These are phyloP conservation scores for Tetracladium maxilliforme DNA, from an alignment of 2,329 filamentous ascomycete genomes.

Conservation along the genomic window DNA sequence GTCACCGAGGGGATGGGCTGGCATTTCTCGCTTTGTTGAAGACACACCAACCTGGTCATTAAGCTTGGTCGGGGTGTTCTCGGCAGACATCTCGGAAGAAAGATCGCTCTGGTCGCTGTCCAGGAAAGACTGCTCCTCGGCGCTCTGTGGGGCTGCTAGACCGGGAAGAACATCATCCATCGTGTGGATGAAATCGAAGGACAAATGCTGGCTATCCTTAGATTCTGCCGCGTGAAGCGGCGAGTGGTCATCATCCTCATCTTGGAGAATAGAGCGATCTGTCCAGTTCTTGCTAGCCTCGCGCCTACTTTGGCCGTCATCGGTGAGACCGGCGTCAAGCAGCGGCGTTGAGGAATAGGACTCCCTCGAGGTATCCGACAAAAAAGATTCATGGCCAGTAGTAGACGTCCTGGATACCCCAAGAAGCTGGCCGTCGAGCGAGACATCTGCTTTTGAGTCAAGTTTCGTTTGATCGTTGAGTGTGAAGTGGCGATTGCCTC, in stretches of 20 bases:
- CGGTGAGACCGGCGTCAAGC: constrained; percentile 49
- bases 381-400: no score
- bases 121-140: constrained; percentile 18
- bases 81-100: constrained; percentile 46
- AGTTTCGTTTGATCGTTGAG: no score
- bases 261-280: constrained; percentile 33
- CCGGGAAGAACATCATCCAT: constrained; percentile 30
- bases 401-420: no score
- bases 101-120: constrained; percentile 30
- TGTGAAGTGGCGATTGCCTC: no score
- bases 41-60: no score
- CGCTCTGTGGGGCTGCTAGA: constrained; percentile 7
- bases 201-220: constrained; percentile 22
- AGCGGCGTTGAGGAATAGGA: constrained; percentile 69
- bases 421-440: no score
- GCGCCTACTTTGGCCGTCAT: constrained; percentile 29
- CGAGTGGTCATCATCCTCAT: constrained; percentile 10
- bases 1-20: no score
- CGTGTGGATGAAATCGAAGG: constrained; percentile 38
- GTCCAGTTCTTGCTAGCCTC: constrained; percentile 34
- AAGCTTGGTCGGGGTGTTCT: no score
- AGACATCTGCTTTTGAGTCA: no score
- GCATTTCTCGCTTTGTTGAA: no score
- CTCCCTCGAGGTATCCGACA: constrained; percentile 49
- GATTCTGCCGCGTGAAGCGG: constrained; percentile 5